These are phyloP conservation scores for Irpex sp. DNA, from an alignment of 1,284 basidiomycete genomes.

Conservation along the genomic window DNA sequence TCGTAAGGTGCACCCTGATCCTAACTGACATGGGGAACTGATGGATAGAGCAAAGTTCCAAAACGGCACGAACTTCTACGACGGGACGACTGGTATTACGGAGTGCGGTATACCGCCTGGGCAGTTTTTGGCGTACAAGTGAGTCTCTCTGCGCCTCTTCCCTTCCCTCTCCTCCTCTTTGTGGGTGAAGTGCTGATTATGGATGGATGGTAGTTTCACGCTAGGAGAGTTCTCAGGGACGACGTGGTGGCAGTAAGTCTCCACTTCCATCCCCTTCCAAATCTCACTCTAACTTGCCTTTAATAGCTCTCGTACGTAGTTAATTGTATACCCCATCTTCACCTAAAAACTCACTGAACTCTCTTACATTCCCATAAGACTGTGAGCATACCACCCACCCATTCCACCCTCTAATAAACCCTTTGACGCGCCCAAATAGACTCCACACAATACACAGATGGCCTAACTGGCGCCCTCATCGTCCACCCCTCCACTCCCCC, in stretches of 20 bases:
- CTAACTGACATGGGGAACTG: not conserved
- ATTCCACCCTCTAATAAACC: too few species aligned
- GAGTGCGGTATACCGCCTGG: conserved; percentile 50
- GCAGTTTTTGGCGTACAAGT: conserved; percentile 43
- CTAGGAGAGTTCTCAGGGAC: conserved; percentile 27
- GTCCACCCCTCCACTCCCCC: conserved; percentile 20
- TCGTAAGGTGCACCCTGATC: conserved; percentile 22
- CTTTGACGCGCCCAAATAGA: too few species aligned
- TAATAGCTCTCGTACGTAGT: conserved; percentile 22
- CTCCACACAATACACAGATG: conserved; percentile 41
- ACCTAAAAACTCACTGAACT: not conserved
- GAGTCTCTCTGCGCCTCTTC: not conserved
- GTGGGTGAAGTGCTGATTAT: too few species aligned
- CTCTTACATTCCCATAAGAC: too few species aligned
- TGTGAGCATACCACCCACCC: too few species aligned
- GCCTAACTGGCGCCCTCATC: conserved; percentile 36
- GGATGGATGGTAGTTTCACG: conserved; percentile 22
- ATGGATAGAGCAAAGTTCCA: conserved; percentile 21
- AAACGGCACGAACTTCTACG: conserved; percentile 39
- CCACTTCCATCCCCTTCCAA: not conserved
- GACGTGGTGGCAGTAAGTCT: conserved; percentile 33
- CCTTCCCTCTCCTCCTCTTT: too few species aligned
- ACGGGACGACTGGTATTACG: conserved; percentile 44
- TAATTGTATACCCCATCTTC: too few species aligned
- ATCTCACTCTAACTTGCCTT: not conserved